These are phyloP conservation scores for Boletus semigastroideus DNA, from an alignment of 1,284 basidiomycete species.

Conservation along the genomic window DNA sequence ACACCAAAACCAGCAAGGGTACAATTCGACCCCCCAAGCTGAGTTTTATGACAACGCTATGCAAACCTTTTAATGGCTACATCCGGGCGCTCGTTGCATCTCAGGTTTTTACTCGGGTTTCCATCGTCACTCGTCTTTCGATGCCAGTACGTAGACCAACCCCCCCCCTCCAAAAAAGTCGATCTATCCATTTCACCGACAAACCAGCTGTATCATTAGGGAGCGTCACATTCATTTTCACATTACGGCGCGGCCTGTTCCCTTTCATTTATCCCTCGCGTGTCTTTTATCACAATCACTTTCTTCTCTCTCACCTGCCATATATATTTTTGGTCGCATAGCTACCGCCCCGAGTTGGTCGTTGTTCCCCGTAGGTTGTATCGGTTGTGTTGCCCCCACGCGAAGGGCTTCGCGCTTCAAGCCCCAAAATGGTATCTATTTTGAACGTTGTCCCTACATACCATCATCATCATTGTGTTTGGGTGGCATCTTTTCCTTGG, in stretches of 20 bases:
- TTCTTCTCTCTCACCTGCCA: constrained; percentile 21
- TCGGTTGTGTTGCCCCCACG: constrained; percentile 26
- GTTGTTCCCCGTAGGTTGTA: constrained; percentile 19
- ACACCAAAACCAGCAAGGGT: constrained; percentile 38
- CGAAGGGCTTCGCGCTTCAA: constrained; percentile 51
- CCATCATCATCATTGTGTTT: too few relatives aligned
- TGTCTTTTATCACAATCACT: background rate
- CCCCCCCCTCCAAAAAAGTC: constrained; percentile 12
- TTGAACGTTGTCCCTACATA: background rate
- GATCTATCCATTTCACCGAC: background rate
- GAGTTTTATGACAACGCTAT: constrained; percentile 32
- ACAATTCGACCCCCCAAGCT: constrained; percentile 17
- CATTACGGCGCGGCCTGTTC: constrained; percentile 4
- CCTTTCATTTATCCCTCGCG: background rate
- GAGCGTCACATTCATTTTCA: constrained; percentile 8
- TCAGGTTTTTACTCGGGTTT: constrained; percentile 11
- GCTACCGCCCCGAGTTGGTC: constrained; percentile 9
- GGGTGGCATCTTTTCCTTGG: too few relatives aligned
- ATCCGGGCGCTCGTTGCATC: constrained; percentile 5
- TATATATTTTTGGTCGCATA: constrained; percentile 34
- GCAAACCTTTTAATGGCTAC: constrained; percentile 27
- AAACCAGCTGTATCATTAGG: constrained; percentile 20
- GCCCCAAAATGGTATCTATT: constrained; percentile 36
- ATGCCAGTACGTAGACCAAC: constrained; percentile 19
- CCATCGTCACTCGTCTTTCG: background rate